Conservation (phyloP, 352 stramenopile species). For the Thraustochytrium sp. region DNA sequence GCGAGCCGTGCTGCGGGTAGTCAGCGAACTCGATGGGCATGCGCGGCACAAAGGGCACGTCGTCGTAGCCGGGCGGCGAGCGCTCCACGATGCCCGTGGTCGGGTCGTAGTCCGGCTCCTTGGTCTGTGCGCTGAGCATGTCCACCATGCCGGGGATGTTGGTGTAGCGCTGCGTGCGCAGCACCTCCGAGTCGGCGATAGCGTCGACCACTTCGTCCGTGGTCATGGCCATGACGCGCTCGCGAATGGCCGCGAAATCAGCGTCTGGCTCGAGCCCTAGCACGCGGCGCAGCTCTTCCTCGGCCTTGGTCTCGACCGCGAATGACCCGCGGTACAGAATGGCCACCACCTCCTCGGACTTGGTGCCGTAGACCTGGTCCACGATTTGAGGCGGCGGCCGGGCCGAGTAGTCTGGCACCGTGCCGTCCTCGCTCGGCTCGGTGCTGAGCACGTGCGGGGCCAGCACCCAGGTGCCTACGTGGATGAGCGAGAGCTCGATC, state of each 20-base stretch:
- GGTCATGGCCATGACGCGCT: neutral
- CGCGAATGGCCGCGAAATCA: neutral
- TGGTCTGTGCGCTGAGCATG: neutral
- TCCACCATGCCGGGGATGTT: neutral
- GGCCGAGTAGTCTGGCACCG: neutral
- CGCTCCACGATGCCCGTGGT: neutral
- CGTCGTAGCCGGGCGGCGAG: conserved; percentile 3
- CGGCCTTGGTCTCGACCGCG: neutral
- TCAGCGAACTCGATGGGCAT: conserved; percentile 19
- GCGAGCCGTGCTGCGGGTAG: neutral
- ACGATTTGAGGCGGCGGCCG: neutral
- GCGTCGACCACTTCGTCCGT: neutral
- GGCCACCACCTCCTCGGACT: neutral
- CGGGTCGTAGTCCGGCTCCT: neutral
- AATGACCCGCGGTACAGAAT: neutral
- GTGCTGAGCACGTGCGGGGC: neutral
- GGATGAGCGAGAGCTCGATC: neutral
- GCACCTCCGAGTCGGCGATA: neutral
- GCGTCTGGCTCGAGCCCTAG: neutral
- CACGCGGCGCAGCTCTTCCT: neutral
- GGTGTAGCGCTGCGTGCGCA: neutral
- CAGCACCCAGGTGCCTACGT: neutral
- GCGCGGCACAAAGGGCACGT: neutral
- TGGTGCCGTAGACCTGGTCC: conserved; percentile 13
- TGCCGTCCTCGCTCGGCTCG: neutral